phyloP scores from a whole-genome alignment of 2,329 filamentous ascomycete genomes.

The Phyllosticta citrichinensis region DNA sequence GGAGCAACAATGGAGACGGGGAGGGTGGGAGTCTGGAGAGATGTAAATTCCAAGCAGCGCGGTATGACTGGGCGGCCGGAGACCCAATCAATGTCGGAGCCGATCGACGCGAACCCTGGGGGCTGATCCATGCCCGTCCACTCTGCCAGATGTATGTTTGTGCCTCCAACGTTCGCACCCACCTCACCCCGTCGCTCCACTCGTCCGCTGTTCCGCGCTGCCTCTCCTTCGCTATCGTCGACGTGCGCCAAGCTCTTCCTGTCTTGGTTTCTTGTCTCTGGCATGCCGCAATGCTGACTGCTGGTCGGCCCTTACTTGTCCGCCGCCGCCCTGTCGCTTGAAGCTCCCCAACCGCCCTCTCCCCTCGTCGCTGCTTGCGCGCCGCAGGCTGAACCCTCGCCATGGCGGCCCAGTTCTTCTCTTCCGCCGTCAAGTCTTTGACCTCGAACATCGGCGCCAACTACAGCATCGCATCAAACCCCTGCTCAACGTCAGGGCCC shows the following conservation, averaged over 20 bases:
- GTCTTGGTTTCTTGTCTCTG: neutral
- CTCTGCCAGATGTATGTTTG: neutral
- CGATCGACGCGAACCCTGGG: neutral
- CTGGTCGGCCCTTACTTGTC: conserved; percentile 5
- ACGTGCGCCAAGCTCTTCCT: neutral
- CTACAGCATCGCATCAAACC: conserved; percentile 69
- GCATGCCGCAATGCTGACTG: conserved; percentile 7
- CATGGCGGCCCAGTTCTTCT: conserved; percentile 67
- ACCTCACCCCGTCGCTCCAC: neutral
- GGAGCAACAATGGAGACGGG: conserved; percentile 5
- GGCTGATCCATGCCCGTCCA: neutral
- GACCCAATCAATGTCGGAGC: neutral
- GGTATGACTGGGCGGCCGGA: neutral
- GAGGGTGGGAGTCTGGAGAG: conserved; percentile 4
- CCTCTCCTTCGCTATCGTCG: neutral
- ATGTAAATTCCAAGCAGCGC: conserved; percentile 3
- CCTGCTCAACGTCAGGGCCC: conserved; percentile 73
- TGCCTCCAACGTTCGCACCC: neutral
- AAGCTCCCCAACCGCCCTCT: conserved; percentile 1
- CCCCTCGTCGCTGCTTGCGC: conserved; percentile 1
- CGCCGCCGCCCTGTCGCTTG: neutral
- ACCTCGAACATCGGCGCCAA: conserved; percentile 87
- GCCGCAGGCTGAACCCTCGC: conserved; percentile 21
- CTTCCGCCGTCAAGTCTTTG: conserved; percentile 87
- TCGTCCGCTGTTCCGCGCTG: neutral